Evolutionary conservation across 768 basidiomycete genomes (phyloP), one percentile per base, ranked within the genome.

Genomic region (Mycena belliarum): DNA sequence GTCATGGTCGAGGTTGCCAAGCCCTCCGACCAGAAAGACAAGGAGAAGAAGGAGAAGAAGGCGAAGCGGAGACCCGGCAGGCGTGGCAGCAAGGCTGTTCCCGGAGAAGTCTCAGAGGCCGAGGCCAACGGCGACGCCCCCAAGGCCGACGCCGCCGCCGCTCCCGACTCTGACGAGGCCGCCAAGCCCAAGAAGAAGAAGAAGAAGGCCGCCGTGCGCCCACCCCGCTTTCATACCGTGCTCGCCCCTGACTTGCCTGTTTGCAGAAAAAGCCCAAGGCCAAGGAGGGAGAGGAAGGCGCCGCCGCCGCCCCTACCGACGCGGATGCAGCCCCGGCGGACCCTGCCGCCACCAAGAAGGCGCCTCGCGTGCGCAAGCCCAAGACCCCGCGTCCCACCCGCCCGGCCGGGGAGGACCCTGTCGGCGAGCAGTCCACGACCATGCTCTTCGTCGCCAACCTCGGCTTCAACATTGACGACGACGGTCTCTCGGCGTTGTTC

Each of bases 381-480:
- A 86, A 77, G 67, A 67, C 75, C 21, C 80, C 81, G 52, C 88
- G 86, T 52, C 69, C 80, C 53, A 74, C 79, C 50, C 91, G 91
- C 67, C 82, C 89, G 26, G 83, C 79, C 28, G 93, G 91, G 51
- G 88, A 93, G 73, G 89, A 91, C 59, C 93, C 94, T 26, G 79
- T 76, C 52, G 94, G 94, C 67, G 93, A 93, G 71, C 92, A 88
- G 28, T 94, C 92, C 70, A 89, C 89, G 79, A 89, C 82, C 55
- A 86, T 92, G 76, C 81, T 98, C 64, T 98, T 98, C 68, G 95
- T 98, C 66, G 96, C 95, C 77, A 98, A 98, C 79, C 93, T 98
- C 59, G 93, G 94, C 43, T 98, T 98, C 85, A 87, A 76, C 72
- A 85, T 98, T 62, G 91, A 93, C 57, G 95, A 98, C 69, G 88